Evolutionary conservation across 768 basidiomycete genomes (phyloP).

Genomic region (Agaricus bisporus): DNA sequence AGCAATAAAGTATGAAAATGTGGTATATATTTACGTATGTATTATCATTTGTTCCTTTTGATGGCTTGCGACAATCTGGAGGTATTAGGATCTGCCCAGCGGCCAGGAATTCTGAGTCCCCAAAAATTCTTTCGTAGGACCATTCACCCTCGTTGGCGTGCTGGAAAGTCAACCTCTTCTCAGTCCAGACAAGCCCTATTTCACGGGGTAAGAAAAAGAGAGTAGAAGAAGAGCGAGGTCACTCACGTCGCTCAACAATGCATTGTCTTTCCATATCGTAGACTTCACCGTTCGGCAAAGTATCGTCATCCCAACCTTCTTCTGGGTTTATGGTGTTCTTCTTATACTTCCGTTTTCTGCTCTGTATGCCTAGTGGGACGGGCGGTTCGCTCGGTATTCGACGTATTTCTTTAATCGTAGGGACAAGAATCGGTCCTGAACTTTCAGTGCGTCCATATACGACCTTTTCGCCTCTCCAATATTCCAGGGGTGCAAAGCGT

Average conservation of each 20-base stretch:
- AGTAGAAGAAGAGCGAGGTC: background rate
- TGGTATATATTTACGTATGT: slow-evolving; percentile 34
- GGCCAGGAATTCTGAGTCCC: slow-evolving; percentile 87
- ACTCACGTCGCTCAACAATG: slow-evolving; percentile 70
- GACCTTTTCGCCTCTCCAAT: slow-evolving; percentile 89
- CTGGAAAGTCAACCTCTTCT: slow-evolving; percentile 57
- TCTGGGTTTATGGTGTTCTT: slow-evolving; percentile 36
- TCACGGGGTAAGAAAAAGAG: slow-evolving; percentile 1
- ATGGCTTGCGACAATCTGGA: slow-evolving; percentile 72
- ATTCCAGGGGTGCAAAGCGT: slow-evolving; percentile 73
- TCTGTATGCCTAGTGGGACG: slow-evolving; percentile 33
- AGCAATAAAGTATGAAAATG: background rate
- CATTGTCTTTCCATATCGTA: slow-evolving; percentile 56
- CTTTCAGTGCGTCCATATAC: slow-evolving; percentile 58
- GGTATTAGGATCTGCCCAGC: slow-evolving; percentile 85
- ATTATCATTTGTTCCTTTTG: slow-evolving; percentile 89
- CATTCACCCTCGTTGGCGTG: slow-evolving; percentile 61
- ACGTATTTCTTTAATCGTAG: slow-evolving; percentile 65
- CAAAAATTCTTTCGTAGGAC: slow-evolving; percentile 88
- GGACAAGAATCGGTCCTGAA: slow-evolving; percentile 45
- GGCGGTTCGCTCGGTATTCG: slow-evolving; percentile 41
- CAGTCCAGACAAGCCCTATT: slow-evolving; percentile 76
- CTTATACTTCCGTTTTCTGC: slow-evolving; percentile 45
- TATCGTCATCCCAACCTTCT: slow-evolving; percentile 85
- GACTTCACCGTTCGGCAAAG: slow-evolving; percentile 59